Percentiles rank a stretch among this genome's conserved stretches.
Conservation (phyloP, 2,329 filamentous ascomycete species). For the Sclerotinia borealis region DNA sequence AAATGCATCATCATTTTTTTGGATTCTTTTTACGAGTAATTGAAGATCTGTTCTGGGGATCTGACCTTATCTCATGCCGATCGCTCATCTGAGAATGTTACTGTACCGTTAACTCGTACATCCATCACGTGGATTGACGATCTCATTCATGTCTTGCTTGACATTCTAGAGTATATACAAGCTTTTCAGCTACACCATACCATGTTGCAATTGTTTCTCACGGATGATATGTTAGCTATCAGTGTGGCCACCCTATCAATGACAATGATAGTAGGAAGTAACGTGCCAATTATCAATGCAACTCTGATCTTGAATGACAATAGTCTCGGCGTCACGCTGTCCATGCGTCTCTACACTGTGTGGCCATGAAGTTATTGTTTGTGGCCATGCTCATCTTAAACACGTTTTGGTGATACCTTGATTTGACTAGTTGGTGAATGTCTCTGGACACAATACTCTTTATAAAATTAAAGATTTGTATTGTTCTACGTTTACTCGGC, state of each 20-base stretch:
- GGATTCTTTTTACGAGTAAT: neutral
- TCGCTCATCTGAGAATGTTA: neutral
- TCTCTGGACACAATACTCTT: too few species aligned
- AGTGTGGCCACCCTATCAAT: too few species aligned
- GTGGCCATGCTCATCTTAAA: neutral
- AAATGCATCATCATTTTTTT: neutral
- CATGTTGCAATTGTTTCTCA: neutral
- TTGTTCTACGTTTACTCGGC: neutral
- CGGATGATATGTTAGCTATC: neutral
- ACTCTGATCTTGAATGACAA: neutral
- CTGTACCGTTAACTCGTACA: too few species aligned
- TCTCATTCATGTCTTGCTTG: neutral
- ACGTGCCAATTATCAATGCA: neutral
- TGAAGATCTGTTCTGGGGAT: neutral
- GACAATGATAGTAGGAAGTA: neutral
- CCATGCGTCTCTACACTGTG: neutral
- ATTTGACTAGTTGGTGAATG: neutral
- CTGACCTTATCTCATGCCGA: neutral
- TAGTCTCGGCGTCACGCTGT: neutral
- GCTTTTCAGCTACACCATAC: too few species aligned
- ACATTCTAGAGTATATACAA: neutral
- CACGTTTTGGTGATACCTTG: neutral
- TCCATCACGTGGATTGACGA: neutral
- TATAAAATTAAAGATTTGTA: neutral
- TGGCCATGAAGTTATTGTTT: neutral